phyloP scores from a whole-genome alignment of 23 red algal genomes.

The Gracilariopsis chorda region DNA sequence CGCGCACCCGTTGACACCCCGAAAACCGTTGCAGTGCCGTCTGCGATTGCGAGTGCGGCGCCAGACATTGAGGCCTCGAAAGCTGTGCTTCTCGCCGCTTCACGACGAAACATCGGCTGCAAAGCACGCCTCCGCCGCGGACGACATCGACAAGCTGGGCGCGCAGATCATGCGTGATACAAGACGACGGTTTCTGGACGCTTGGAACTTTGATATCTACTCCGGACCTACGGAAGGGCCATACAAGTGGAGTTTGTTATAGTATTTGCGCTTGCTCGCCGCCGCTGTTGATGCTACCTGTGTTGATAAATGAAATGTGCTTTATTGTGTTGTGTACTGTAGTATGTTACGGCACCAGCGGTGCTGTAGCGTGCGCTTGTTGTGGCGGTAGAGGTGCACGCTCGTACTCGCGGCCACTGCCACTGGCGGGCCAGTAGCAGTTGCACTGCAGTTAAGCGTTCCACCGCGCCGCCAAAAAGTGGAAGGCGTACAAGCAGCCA shows the following conservation, averaged over 20 bases:
- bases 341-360: no score
- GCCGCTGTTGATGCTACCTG: not conserved
- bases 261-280: not conserved
- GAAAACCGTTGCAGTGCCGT: not conserved
- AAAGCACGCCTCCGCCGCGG: not conserved
- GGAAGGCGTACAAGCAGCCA: no score
- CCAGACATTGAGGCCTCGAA: not conserved
- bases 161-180: not conserved
- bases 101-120: no score
- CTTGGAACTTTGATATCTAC: slow-evolving; percentile 11
- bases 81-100: not conserved
- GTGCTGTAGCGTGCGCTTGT: no score
- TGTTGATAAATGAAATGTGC: not conserved
- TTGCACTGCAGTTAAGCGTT: no score
- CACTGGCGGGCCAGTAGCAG: no score
- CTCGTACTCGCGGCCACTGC: not conserved
- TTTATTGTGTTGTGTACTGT: not conserved
- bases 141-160: not conserved
- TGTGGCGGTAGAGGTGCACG: not conserved
- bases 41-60: not conserved
- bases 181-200: not conserved
- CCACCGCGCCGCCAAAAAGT: no score
- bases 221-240: not conserved
- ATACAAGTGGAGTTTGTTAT: not conserved
- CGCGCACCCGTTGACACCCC: not conserved